Evolutionary conservation across 2,329 filamentous ascomycete species (phyloP), one percentile per base, ranked within the genome.

Genomic region (Clarireedia homoeocarpa): DNA sequence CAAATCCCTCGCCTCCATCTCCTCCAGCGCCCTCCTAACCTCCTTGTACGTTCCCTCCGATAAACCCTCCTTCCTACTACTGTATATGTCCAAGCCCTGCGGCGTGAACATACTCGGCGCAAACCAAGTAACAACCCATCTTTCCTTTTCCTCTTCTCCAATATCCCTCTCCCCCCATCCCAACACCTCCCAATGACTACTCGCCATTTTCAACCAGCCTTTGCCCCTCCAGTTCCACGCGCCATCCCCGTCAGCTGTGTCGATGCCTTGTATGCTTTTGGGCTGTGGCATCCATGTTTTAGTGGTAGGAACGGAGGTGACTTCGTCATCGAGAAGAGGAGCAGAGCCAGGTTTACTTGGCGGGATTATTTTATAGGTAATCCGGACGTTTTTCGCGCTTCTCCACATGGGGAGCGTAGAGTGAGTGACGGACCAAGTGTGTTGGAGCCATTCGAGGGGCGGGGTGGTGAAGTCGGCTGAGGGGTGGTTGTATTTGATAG

Each of bases 61-160:
- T 60, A 89, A 61, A 0, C 87, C 86, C 59, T 77, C 79, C 51
- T 72, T 77, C 15, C 78, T 75, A 63, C 86, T 77, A 47, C 82
- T 84, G 70, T 92, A 94, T 9, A 95, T 71, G 71, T 95, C 90
- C 30, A 95, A 66, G 0, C 90, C 90, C 56, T 89, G 88, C 60
- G 86, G 86, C 6, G 89, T 94, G 64, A 95, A 95, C 46, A 91
- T 63, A 24, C 88, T 95, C 66, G 88, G 85, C 60, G 85, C 84
- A 70, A 95, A 95, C 77, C 86, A 92, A 4, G 88, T 95, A 14
- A 95, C 88, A 1, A 81, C 83, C 88, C 88, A 95, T 63, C 78
- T 77, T 70, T 71, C 71, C 15, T 40, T 57, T 36, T 49, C 6
- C 61, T 74, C 14, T 47, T 64, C 0, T 71, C 72, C 17, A 20